Evolutionary conservation across 805 yeast genomes (phyloP).

Genomic region (Metschnikowia gelsemii): DNA sequence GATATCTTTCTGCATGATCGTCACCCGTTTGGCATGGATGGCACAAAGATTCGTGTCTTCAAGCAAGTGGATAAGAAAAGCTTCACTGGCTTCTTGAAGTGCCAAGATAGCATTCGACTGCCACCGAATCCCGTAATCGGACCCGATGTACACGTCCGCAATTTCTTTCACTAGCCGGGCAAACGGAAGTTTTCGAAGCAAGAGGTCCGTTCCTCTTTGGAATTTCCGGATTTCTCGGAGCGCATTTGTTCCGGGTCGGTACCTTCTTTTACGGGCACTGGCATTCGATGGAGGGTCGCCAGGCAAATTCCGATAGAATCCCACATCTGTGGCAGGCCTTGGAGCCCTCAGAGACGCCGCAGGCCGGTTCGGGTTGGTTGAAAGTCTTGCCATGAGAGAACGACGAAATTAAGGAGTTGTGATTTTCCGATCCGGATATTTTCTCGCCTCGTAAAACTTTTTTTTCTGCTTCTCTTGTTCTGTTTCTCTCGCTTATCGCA

Average conservation of each 20-base stretch:
- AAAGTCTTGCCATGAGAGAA: slow-evolving; percentile 16
- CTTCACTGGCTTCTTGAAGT: slow-evolving; percentile 79
- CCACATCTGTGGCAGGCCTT: slow-evolving; percentile 25
- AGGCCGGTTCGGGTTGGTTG: slow-evolving; percentile 14
- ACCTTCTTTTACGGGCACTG: slow-evolving; percentile 35
- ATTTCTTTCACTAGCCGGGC: slow-evolving; percentile 75
- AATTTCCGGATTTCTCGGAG: slow-evolving; percentile 65
- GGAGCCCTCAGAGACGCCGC: slow-evolving; percentile 7
- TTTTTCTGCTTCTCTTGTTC: background rate
- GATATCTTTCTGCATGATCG: slow-evolving; percentile 80
- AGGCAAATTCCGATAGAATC: slow-evolving; percentile 49
- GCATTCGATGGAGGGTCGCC: slow-evolving; percentile 48
- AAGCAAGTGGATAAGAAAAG: slow-evolving; percentile 65
- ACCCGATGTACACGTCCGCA: slow-evolving; percentile 57
- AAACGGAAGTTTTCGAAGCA: slow-evolving; percentile 72
- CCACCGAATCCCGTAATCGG: slow-evolving; percentile 65
- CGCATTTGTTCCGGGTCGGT: slow-evolving; percentile 65
- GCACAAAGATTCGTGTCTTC: slow-evolving; percentile 81
- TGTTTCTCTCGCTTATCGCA: too few species aligned
- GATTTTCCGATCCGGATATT: background rate
- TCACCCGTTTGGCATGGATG: slow-evolving; percentile 77
- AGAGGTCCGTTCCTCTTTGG: slow-evolving; percentile 65
- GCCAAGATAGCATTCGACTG: slow-evolving; percentile 76
- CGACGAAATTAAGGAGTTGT: background rate
- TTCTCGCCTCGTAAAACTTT: background rate